These are phyloP conservation scores for Elsinoe perseae DNA, from an alignment of 2,329 filamentous ascomycete genomes.

Conservation along the genomic window DNA sequence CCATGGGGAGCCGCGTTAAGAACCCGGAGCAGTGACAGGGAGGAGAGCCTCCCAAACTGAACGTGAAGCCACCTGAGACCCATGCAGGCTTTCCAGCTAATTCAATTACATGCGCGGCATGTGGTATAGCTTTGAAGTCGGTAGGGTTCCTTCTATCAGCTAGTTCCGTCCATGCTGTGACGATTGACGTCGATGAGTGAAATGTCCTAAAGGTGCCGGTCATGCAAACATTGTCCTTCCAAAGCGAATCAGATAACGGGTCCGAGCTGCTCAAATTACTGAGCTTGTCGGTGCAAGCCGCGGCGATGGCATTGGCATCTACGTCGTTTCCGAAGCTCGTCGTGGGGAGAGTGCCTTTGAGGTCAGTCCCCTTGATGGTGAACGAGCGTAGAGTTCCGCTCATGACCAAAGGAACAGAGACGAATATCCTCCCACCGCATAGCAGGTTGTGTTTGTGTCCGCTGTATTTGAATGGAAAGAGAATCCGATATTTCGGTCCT, in stretches of 20 bases:
- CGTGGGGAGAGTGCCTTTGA: background rate
- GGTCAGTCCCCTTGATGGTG: background rate
- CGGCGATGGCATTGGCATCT: background rate
- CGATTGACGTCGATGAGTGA: conserved; percentile 39
- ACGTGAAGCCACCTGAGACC: conserved; percentile 27
- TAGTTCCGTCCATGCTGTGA: conserved; percentile 31
- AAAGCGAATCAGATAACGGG: conserved; percentile 27
- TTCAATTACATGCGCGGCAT: conserved; percentile 21
- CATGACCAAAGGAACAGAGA: background rate
- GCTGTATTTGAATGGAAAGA: no score
- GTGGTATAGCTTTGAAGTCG: conserved; percentile 18
- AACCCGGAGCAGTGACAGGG: conserved; percentile 28
- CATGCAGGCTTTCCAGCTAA: conserved; percentile 22
- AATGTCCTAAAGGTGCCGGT: conserved; percentile 51
- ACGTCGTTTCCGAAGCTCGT: background rate
- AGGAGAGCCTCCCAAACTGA: conserved; percentile 20
- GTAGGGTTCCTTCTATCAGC: conserved; percentile 28
- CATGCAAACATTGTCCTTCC: conserved; percentile 52
- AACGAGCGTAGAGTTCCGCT: background rate
- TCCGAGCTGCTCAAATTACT: conserved; percentile 3
- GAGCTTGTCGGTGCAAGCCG: background rate
- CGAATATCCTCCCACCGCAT: no score
- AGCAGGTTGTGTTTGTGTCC: no score
- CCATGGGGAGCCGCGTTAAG: conserved; percentile 29
- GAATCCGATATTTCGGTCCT: background rate